phyloP scores from a whole-genome alignment of 192 early-diverging fungal species.

The Podochytrium sp. region DNA sequence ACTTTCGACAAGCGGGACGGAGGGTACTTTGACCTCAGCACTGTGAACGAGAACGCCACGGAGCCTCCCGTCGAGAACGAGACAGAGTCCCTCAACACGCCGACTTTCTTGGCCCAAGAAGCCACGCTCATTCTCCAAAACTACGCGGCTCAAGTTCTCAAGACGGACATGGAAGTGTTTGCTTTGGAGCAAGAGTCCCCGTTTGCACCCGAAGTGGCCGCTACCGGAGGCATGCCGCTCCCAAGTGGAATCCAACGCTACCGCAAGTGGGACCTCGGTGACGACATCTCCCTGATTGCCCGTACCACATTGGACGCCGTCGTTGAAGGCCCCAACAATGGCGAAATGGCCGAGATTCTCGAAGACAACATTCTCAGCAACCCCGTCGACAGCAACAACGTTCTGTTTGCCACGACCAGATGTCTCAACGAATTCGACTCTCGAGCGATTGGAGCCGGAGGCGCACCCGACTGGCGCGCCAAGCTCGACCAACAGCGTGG shows the following conservation, averaged over 20 bases:
- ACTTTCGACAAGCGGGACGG: conserved; percentile 92
- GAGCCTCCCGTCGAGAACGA: conserved; percentile 93
- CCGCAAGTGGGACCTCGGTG: conserved; percentile 80
- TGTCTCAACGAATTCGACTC: conserved; percentile 95
- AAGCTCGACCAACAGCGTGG: conserved; percentile 94
- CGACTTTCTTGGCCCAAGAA: conserved; percentile 81
- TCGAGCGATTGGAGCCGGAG: conserved; percentile 79
- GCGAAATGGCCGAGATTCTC: conserved; percentile 40
- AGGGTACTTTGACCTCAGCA: conserved; percentile 80
- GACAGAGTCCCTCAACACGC: conserved; percentile 87
- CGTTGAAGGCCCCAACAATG: conserved; percentile 50
- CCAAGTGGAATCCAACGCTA: conserved; percentile 83
- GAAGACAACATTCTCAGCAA: conserved; percentile 1
- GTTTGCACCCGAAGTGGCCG: conserved; percentile 59
- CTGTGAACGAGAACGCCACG: conserved; percentile 94
- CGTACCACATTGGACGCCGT: conserved; percentile 91
- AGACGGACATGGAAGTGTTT: conserved; percentile 54
- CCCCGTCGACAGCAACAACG: conserved; percentile 36
- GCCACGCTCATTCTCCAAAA: conserved; percentile 85
- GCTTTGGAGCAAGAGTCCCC: conserved; percentile 69
- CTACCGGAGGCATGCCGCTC: conserved; percentile 28
- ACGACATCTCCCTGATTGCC: conserved; percentile 73
- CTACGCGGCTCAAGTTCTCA: conserved; percentile 81
- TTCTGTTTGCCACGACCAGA: conserved; percentile 67
- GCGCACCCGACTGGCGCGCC: conserved; percentile 91